Evolutionary conservation across 495 filamentous ascomycete species (phyloP), one percentile per base, ranked within the genome.

Genomic region (Xylaria scruposa): DNA sequence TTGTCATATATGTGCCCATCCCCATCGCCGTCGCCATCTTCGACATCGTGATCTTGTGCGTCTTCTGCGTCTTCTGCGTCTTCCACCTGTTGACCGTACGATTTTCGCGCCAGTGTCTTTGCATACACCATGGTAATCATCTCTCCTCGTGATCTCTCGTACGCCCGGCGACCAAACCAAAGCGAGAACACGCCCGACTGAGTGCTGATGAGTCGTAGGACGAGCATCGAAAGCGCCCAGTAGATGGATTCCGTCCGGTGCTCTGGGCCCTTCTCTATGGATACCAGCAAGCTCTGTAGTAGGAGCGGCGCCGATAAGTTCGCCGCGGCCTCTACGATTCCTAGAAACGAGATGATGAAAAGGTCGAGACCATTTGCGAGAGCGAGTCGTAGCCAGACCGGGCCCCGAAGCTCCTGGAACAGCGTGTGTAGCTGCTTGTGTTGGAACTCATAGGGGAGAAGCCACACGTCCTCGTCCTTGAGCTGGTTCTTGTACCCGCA

Each of bases 81-180:
- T 29, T 76, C 73, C 54, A 68, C 72, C 33, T 62, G 76, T 42
- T 76, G 76, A 21, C 77, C 77, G 67, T 92, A 86, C 0, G 93
- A 87, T 80, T 95, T 95, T 42, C 93, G 83, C 6, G 89, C 87
- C 10, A 96, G 80, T 0, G 92, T 93, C 81, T 97, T 97, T 77
- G 94, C 93, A 69, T 94, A 94, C 33, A 96, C 84, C 88, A 94
- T 94, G 67, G 93, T 95, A 62, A 97, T 91, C 89, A 95, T 90
- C 77, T 95, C 93, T 10, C 93, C 93, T 54, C 93, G 83, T 6
- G 91, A 92, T 62, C 93, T 84, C 75, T 97, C 93, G 74, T 95
- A 97, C 69, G 86, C 86, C 47, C 93, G 87, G 61, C 93, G 86
- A 65, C 88, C 86, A 75, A 89, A 94, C 93, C 93, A 95, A 0